Evolutionary conservation across 345 rosid genomes (phyloP).

Genomic region (Syzygium grande): DNA sequence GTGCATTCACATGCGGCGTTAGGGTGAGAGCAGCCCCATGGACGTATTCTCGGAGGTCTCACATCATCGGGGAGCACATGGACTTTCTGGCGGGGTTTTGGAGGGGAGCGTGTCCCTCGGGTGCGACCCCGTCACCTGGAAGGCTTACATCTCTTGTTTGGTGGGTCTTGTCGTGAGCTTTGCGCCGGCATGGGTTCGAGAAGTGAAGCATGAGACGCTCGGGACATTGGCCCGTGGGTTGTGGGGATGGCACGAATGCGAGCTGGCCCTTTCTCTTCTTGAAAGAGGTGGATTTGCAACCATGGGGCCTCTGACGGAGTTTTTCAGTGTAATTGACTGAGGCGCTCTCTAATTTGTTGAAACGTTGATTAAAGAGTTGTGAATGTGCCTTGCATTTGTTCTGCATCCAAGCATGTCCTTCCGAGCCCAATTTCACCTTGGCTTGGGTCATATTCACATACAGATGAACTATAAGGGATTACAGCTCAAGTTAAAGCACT

Average conservation of each 20-base stretch:
- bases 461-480: background rate
- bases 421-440: background rate
- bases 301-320: conserved; percentile 25
- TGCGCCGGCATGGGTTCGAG: conserved; percentile 45
- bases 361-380: background rate
- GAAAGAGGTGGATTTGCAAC: conserved; percentile 48
- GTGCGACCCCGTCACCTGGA: conserved; percentile 50
- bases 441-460: background rate
- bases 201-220: conserved; percentile 36
- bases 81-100: conserved; percentile 36
- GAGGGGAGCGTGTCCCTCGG: conserved; percentile 42
- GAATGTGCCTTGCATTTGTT: background rate
- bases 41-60: conserved; percentile 15
- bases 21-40: conserved; percentile 17
- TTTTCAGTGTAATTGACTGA: conserved; percentile 19
- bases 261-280: conserved; percentile 51
- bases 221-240: conserved; percentile 38
- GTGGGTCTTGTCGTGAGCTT: conserved; percentile 33
- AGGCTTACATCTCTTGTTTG: conserved; percentile 47
- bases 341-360: background rate
- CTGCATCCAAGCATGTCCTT: background rate
- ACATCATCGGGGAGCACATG: conserved; percentile 30
- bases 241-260: conserved; percentile 44
- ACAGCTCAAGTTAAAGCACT: background rate
- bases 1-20: conserved; percentile 31